Conservation (phyloP, 257 asterid genomes). For the Craterostigma plantagineum region DNA sequence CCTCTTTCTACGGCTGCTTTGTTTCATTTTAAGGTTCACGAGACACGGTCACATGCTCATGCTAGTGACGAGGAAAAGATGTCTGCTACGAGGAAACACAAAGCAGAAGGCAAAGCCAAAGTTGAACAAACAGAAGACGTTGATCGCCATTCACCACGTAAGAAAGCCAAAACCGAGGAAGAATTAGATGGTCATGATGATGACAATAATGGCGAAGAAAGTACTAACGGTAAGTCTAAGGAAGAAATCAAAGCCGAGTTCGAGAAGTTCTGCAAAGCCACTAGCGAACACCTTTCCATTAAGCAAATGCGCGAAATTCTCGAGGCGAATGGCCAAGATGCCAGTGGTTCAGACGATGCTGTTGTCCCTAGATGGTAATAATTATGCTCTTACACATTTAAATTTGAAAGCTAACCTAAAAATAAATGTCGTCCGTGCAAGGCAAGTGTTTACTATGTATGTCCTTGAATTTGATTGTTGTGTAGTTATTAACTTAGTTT, state of each 20-base stretch:
- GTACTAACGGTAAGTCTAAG: constrained; percentile 16
- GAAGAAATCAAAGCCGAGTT: constrained; percentile 34
- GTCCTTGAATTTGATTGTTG: too few relatives aligned
- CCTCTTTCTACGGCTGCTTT: too few relatives aligned
- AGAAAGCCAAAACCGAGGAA: constrained; percentile 33
- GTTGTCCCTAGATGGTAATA: constrained; percentile 72
- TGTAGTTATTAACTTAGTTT: too few relatives aligned
- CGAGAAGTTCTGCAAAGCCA: constrained; percentile 39
- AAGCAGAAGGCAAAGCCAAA: constrained; percentile 30
- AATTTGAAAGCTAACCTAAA: too few relatives aligned
- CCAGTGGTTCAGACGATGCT: constrained; percentile 40
- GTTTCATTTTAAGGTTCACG: constrained; percentile 27
- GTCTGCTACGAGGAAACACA: constrained; percentile 54
- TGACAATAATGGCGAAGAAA: constrained; percentile 11
- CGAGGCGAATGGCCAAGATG: constrained; percentile 42
- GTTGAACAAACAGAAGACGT: constrained; percentile 9
- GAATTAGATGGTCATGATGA: background rate
- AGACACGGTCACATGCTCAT: constrained; percentile 32
- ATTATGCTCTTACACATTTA: background rate
- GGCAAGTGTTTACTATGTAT: too few relatives aligned
- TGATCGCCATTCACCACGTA: constrained; percentile 25
- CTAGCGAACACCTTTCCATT: constrained; percentile 43
- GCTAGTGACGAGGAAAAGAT: constrained; percentile 36
- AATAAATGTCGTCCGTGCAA: too few relatives aligned
- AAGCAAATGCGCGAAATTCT: constrained; percentile 68